These are phyloP conservation scores for Globisporangium parvum DNA, from an alignment of 352 stramenopile genomes.

Conservation along the genomic window DNA sequence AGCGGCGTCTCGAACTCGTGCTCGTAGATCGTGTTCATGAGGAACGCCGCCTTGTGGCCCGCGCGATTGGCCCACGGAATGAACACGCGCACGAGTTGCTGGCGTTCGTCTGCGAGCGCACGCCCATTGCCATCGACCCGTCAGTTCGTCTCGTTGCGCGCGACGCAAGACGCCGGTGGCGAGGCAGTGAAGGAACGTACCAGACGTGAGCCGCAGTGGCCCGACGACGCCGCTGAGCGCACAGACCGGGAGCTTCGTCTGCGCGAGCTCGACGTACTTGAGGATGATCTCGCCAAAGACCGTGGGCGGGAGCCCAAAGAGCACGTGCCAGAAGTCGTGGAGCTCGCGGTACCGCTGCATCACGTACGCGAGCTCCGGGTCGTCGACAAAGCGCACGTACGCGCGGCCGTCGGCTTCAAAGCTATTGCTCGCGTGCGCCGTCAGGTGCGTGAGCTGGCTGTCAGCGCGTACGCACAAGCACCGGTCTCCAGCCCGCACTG, in stretches of 20 bases:
- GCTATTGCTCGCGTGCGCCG: too few relatives aligned
- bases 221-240: conserved; percentile 91
- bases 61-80: conserved; percentile 92
- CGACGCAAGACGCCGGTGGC: too few relatives aligned
- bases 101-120: conserved; percentile 40
- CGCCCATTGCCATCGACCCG: background rate
- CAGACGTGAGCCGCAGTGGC: conserved; percentile 64
- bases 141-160: background rate
- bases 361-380: conserved; percentile 94
- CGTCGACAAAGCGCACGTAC: conserved; percentile 86
- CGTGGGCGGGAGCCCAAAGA: conserved; percentile 92
- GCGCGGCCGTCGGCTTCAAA: conserved; percentile 89
- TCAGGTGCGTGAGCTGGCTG: too few relatives aligned
- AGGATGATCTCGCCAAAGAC: conserved; percentile 94
- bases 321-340: conserved; percentile 97
- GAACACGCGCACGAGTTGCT: conserved; percentile 80
- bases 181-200: conserved; percentile 13
- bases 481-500: too few relatives aligned
- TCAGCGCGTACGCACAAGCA: too few relatives aligned
- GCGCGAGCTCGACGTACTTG: conserved; percentile 97
- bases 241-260: conserved; percentile 93
- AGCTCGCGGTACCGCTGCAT: conserved; percentile 93
- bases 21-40: conserved; percentile 96
- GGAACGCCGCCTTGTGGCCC: conserved; percentile 53
- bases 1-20: conserved; percentile 91